A percentile compares a stretch with the other conserved stretches of the same genome.
Evolutionary conservation across 2,329 filamentous ascomycete genomes (phyloP).

Genomic region (Uncinocarpus reesii): DNA sequence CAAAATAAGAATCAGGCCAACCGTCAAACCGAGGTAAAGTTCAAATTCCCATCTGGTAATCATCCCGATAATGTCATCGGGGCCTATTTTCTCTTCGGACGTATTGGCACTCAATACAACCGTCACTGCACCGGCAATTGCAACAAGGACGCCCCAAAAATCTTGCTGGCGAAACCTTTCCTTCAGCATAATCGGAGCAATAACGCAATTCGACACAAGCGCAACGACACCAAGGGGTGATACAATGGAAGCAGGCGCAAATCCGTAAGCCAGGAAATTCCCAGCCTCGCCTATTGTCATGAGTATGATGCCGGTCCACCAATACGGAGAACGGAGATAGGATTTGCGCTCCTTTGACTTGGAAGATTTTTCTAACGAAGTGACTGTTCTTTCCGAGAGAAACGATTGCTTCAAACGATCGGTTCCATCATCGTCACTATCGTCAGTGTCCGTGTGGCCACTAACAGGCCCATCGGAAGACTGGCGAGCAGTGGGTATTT

Average conservation of each 20-base stretch:
- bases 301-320: slow-evolving; percentile 88
- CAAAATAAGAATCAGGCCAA: slow-evolving; percentile 60
- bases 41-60: slow-evolving; percentile 85
- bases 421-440: slow-evolving; percentile 29
- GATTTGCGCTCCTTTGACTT: slow-evolving; percentile 46
- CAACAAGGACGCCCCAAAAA: slow-evolving; percentile 76
- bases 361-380: slow-evolving; percentile 31
- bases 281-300: slow-evolving; percentile 90
- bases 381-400: slow-evolving; percentile 33
- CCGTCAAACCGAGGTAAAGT: slow-evolving; percentile 72
- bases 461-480: background rate
- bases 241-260: slow-evolving; percentile 93
- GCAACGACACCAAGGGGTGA: slow-evolving; percentile 95
- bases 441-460: slow-evolving; percentile 16
- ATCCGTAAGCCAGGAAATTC: slow-evolving; percentile 95
- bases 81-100: slow-evolving; percentile 81
- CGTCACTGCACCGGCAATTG: slow-evolving; percentile 76
- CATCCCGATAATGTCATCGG: slow-evolving; percentile 77
- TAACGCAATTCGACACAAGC: slow-evolving; percentile 90
- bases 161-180: slow-evolving; percentile 79
- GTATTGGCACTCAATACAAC: slow-evolving; percentile 86
- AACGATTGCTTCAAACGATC: slow-evolving; percentile 26
- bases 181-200: slow-evolving; percentile 87
- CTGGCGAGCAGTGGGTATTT: background rate
- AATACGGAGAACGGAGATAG: slow-evolving; percentile 85